Evolutionary conservation across 805 yeast genomes (phyloP).

Genomic region (Hanseniaspora valbyensis): DNA sequence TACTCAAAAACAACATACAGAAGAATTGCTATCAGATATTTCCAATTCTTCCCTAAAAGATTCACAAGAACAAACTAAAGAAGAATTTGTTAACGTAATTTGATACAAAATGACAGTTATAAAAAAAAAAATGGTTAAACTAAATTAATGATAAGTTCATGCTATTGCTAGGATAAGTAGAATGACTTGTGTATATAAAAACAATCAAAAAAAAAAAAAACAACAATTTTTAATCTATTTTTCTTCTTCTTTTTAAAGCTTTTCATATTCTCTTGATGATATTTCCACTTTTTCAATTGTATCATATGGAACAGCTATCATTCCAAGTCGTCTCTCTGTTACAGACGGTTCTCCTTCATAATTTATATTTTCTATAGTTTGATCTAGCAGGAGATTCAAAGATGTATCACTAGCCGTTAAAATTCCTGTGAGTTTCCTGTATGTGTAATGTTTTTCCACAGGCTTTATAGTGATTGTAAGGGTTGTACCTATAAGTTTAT

Average conservation of each 20-base stretch:
- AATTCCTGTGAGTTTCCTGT: constrained; percentile 2
- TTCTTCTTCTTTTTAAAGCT: background rate
- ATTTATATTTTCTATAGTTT: background rate
- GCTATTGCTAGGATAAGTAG: too few relatives aligned
- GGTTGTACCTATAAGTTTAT: constrained; percentile 5
- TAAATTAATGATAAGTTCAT: too few relatives aligned
- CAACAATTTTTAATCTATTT: too few relatives aligned
- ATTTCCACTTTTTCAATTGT: constrained; percentile 7
- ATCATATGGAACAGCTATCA: background rate
- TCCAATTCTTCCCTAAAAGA: background rate
- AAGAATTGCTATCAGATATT: constrained; percentile 13
- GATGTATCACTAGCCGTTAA: constrained; percentile 2
- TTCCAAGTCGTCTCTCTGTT: constrained; percentile 1
- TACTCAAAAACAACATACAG: constrained; percentile 29
- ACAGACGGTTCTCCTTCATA: background rate
- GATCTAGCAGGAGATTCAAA: background rate
- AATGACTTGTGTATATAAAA: background rate
- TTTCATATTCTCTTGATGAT: background rate
- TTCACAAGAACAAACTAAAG: background rate
- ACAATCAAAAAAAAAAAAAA: background rate
- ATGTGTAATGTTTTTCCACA: background rate
- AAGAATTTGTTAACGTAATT: background rate
- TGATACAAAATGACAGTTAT: background rate
- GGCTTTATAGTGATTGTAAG: background rate
- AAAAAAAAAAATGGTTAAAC: too few relatives aligned